phyloP scores from a whole-genome alignment of 257 asterid species.

The Penstemon barbatus region DNA sequence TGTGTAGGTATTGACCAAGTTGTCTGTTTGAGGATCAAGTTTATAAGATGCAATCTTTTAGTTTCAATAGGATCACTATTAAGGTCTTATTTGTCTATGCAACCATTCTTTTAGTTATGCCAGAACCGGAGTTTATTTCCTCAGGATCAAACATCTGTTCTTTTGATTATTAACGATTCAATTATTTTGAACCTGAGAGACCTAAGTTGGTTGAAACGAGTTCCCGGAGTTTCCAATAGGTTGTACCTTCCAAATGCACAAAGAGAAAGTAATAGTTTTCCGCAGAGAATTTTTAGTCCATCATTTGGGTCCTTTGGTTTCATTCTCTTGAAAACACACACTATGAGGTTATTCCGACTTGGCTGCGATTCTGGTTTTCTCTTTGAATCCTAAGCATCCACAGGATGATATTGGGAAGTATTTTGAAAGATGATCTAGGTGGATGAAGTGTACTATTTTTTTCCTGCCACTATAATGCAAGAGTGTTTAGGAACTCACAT shows the following conservation, averaged over 20 bases:
- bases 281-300: neutral
- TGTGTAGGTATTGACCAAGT: constrained; percentile 9
- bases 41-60: constrained; percentile 8
- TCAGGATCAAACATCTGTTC: neutral
- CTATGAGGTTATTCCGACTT: neutral
- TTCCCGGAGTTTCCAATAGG: neutral
- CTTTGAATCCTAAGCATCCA: constrained; percentile 10
- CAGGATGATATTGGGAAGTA: neutral
- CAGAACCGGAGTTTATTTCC: neutral
- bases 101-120: neutral
- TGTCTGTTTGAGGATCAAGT: constrained; percentile 13
- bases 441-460: neutral
- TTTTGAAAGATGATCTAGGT: neutral
- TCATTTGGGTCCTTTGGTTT: neutral
- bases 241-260: constrained; percentile 3
- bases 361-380: constrained; percentile 6
- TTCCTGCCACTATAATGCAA: neutral
- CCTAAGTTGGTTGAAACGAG: constrained; percentile 16
- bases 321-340: constrained; percentile 4
- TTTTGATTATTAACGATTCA: constrained; percentile 8
- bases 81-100: constrained; percentile 12
- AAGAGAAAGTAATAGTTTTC: neutral
- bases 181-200: constrained; percentile 8
- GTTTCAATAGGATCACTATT: constrained; percentile 2
- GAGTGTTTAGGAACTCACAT: neutral